Base-by-base conservation (phyloP, 495 filamentous ascomycete genomes). In the Usnea hakonensis region DNA sequence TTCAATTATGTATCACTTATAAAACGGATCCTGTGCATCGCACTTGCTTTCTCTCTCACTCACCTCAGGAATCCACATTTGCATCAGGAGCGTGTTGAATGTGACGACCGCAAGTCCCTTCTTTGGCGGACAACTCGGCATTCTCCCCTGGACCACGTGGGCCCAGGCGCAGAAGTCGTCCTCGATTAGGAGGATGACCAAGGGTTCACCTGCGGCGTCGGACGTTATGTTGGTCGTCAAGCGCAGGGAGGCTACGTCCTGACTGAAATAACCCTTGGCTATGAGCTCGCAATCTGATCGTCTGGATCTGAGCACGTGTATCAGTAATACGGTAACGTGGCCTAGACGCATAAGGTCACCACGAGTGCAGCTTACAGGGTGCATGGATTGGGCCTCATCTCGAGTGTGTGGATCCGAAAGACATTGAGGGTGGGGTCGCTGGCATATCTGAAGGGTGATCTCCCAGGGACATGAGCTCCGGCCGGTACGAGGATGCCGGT, bases 161-260 rank as follows among this genome's bases (percentile, higher is more conserved):
- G 55, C 56, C 64, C 64, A 66, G 7, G 55, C 43, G 36, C 56
- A 50, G 61, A 66, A 66, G 9, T 35, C 28, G 40, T 66, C 64
- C 50, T 66, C 64, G n/a, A 46, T 10, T 23, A 46, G 7, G n/a
- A 46, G 23, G 1, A 46, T 10, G 43, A 21, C 4, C 1, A 8
- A 7, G 1, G n/a, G 19, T 23, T 46, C 43, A 5, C 43, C 43
- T 19, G 19, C 19, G n/a, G 10, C 3, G 3, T 46, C 43, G 43
- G n/a, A 23, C 0, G 43, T 23, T 46, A 23, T 23, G 6, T 46
- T 21, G 43, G 11, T 2, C n/a, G 1, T 1, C 5, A 46, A 21
- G 3, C 43, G 43, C 0, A 19, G 19, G 43, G 7, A 2, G 1
- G 43, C 1, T 6, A 21, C 23, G 43, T 46, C n/a, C 3, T 21